Base-by-base conservation (phyloP, 1,139 yeast genomes). In the Sugiyamaella neomexicana region DNA sequence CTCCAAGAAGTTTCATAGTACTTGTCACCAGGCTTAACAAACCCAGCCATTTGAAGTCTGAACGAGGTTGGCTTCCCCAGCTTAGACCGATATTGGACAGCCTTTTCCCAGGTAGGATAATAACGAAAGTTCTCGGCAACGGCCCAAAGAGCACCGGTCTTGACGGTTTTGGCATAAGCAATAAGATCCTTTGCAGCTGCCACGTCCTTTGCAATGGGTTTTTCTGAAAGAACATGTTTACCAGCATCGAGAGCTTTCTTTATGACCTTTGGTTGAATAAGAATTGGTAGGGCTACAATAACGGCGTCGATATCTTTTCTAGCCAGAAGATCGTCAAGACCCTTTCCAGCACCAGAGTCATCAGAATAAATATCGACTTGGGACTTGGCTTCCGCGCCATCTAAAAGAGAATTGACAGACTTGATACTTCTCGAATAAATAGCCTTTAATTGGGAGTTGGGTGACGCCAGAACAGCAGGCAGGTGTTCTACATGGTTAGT, bases 1-100 rank as follows among this genome's bases (percentile, higher is more conserved):
- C 66, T 55, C 66, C 66, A 62, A 20, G 55, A 54, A 5, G 66
- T 61, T 37, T 58, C 58, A 44, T 55, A 61, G 41, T 54, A 62
- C 50, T 60, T 55, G 43, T 58, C 53, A 9, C 54, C 54, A 13
- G 54, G 50, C 34, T 51, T 50, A 39, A 56, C 54, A 29, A 51
- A 51, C 13, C 53, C 53, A 15, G 45, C 53, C 54, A 56, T 48
- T 27, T 48, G 53, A 37, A 56, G 44, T 25, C 55, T 45, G 53
- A 56, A 56, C 34, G 45, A 43, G 40, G 47, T 55, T 17, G 55
- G 41, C 46, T 56, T 56, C 25, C 59, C 59, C n/a, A 54, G 46
- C 46, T 54, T 34, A 6, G 46, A 38, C 13, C 43, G 25, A 32
- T 53, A 55, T 16, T 32, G 29, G 5, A 44, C 31, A 15, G 58